Conservation (phyloP, 805 yeast genomes). For the Wickerhamiella musiphila region DNA sequence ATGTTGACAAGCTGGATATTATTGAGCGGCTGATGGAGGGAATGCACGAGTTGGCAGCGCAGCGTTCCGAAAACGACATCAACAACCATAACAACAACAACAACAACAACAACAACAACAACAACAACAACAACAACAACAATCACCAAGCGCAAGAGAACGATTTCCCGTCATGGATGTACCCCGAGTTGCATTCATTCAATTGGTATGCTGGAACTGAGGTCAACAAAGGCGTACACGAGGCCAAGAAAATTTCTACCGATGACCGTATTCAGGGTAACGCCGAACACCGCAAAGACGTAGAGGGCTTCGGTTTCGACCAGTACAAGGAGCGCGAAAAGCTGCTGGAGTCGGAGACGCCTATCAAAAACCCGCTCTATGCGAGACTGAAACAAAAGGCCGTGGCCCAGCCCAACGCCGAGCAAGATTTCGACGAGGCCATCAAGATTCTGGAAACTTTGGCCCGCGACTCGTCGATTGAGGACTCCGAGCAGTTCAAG, state of each 20-base stretch:
- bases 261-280: slow-evolving; percentile 67
- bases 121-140: too few species aligned
- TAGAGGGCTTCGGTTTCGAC: slow-evolving; percentile 61
- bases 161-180: slow-evolving; percentile 12
- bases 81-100: not conserved
- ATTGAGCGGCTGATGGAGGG: slow-evolving; percentile 13
- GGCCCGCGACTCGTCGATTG: slow-evolving; percentile 7
- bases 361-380: not conserved
- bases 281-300: slow-evolving; percentile 49
- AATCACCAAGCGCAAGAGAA: not conserved
- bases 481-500: slow-evolving; percentile 17
- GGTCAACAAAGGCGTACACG: slow-evolving; percentile 72
- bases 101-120: not conserved
- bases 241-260: slow-evolving; percentile 59
- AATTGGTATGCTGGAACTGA: slow-evolving; percentile 71
- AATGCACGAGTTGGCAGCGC: slow-evolving; percentile 4
- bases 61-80: not conserved
- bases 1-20: slow-evolving; percentile 21
- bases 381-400: slow-evolving; percentile 37
- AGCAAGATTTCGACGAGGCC: slow-evolving; percentile 21
- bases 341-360: slow-evolving; percentile 3
- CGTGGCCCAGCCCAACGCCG: slow-evolving; percentile 14
- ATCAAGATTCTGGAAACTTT: slow-evolving; percentile 9
- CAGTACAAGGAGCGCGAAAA: slow-evolving; percentile 28
- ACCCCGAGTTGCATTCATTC: slow-evolving; percentile 32